These are phyloP conservation scores for Jatropha podagrica DNA, from an alignment of 441 rosid species.

Conservation along the genomic window DNA sequence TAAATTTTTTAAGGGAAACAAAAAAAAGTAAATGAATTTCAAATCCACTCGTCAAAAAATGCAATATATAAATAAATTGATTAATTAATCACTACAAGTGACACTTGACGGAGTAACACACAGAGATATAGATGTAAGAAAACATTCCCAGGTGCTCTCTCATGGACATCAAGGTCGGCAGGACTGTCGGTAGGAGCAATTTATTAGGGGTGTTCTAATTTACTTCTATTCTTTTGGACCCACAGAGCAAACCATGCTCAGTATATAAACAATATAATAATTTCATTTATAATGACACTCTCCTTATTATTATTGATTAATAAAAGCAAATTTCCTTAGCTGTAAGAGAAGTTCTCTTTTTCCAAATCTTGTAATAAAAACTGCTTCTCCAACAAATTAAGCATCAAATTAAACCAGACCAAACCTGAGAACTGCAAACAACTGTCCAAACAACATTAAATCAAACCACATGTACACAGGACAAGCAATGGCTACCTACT, in stretches of 20 bases:
- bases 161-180: conserved; percentile 7
- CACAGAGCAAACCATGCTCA: background rate
- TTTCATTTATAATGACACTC: background rate
- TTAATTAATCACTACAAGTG: too few relatives aligned
- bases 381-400: background rate
- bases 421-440: background rate
- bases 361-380: background rate
- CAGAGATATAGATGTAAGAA: background rate
- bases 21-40: too few relatives aligned
- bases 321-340: background rate
- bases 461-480: conserved; percentile 4
- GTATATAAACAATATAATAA: background rate
- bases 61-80: too few relatives aligned
- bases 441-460: conserved; percentile 21
- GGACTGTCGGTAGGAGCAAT: conserved; percentile 17
- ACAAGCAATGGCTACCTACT: background rate
- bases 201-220: background rate
- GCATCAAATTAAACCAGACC: background rate
- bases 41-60: too few relatives aligned
- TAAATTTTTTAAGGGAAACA: too few relatives aligned
- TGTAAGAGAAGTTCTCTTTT: too few relatives aligned
- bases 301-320: background rate
- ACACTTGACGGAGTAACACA: background rate
- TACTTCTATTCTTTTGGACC: background rate
- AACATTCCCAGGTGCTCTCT: conserved; percentile 1